A percentile compares a stretch with the other conserved stretches of the same genome.
Evolutionary conservation across 768 basidiomycete species (phyloP).

Genomic region (Lentinula boryana): DNA sequence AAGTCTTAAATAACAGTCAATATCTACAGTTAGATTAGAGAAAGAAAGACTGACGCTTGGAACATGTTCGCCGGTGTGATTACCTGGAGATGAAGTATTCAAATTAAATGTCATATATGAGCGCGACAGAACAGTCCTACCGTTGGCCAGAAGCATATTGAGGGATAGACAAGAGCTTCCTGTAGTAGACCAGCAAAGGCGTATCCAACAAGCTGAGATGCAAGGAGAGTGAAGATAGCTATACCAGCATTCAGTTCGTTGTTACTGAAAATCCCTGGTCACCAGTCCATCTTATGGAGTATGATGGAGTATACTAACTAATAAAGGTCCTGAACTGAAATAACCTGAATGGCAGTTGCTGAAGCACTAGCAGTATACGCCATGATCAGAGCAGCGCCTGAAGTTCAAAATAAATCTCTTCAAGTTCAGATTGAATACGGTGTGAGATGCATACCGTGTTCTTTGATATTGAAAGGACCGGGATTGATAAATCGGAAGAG

Average conservation of each 20-base stretch:
- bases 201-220: slow-evolving; percentile 24
- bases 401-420: background rate
- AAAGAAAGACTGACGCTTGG: background rate
- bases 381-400: slow-evolving; percentile 17
- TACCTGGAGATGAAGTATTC: background rate
- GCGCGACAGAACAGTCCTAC: background rate
- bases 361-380: slow-evolving; percentile 22
- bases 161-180: slow-evolving; percentile 18
- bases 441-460: slow-evolving; percentile 4
- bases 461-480: slow-evolving; percentile 25
- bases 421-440: slow-evolving; percentile 9
- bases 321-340: slow-evolving; percentile 24
- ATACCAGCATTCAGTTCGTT: slow-evolving; percentile 20
- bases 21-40: background rate
- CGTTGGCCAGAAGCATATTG: slow-evolving; percentile 13
- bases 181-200: slow-evolving; percentile 22
- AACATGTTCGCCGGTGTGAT: slow-evolving; percentile 18
- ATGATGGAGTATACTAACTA: slow-evolving; percentile 12
- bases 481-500: slow-evolving; percentile 27
- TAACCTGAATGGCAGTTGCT: slow-evolving; percentile 25
- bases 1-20: slow-evolving; percentile 14
- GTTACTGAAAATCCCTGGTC: slow-evolving; percentile 11
- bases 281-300: background rate
- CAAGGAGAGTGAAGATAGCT: slow-evolving; percentile 21
- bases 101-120: background rate